Conservation (phyloP, 2,329 filamentous ascomycete genomes). For the Fusarium dimerum region DNA sequence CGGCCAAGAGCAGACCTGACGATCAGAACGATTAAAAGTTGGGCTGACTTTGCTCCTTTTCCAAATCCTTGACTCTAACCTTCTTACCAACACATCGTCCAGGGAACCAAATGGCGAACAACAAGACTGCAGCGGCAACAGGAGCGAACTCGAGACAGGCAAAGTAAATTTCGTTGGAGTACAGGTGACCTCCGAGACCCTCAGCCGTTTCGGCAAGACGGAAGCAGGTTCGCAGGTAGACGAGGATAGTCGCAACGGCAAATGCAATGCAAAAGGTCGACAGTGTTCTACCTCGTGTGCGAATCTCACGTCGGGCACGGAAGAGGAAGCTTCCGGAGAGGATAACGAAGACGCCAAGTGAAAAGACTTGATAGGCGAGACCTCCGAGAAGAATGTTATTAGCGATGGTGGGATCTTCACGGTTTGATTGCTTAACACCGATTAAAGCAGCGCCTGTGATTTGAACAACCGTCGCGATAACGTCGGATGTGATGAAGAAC, state of each 20-base stretch:
- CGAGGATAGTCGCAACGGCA: constrained; percentile 45
- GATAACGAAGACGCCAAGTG: constrained; percentile 50
- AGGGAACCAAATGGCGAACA: constrained; percentile 41
- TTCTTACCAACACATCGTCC: constrained; percentile 31
- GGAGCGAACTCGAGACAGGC: constrained; percentile 56
- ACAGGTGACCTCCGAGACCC: constrained; percentile 46
- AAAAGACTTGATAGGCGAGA: constrained; percentile 54
- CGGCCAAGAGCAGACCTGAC: no score
- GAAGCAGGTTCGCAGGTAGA: constrained; percentile 56
- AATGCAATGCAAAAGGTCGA: constrained; percentile 45
- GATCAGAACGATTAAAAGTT: constrained; percentile 13
- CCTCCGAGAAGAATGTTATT: constrained; percentile 59
- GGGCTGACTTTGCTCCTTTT: constrained; percentile 14
- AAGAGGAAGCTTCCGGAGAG: constrained; percentile 44
- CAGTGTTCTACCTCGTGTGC: constrained; percentile 26
- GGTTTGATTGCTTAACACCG: constrained; percentile 48
- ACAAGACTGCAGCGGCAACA: constrained; percentile 48
- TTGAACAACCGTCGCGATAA: constrained; percentile 54
- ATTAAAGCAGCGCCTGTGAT: constrained; percentile 56
- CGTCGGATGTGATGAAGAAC: constrained; percentile 56
- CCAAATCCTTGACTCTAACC: constrained; percentile 18
- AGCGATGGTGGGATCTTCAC: constrained; percentile 49
- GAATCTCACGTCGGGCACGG: constrained; percentile 34
- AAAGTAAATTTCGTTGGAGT: constrained; percentile 54
- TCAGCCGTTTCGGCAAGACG: constrained; percentile 55